Evolutionary conservation across 768 basidiomycete genomes (phyloP), one percentile per base, ranked within the genome.

Genomic region (Kwoniella sp.): DNA sequence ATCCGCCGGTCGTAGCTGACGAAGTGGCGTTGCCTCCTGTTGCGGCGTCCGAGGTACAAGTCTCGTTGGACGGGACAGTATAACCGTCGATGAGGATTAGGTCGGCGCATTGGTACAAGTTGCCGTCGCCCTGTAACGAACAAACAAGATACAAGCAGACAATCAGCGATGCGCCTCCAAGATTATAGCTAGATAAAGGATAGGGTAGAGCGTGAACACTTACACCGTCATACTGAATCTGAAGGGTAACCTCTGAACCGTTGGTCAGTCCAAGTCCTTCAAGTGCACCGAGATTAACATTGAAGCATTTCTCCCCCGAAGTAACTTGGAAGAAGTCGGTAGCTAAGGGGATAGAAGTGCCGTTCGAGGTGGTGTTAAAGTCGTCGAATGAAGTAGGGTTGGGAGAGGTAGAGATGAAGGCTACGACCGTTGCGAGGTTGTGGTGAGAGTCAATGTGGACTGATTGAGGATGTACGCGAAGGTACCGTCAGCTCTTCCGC

Each of bases 71-170:
- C 0, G 86, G 83, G 30, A 86, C 80, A 19, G 82, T 83, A 66
- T 82, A 82, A 71, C 77, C 83, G 21, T 81, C 83, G 46, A 86
- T 84, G 30, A 94, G 81, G 21, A 87, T 87, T 69, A 93, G 77
- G 80, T 93, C 92, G 37, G 91, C 84, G 74, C 91, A 93, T 88
- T 92, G 72, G 80, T 83, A 91, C 8, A 93, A 83, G 27, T 73
- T 51, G 22, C 86, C 87, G 72, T 92, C 90, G 36, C 89, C 90
- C 44, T 74, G 54, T 36, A 33, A 21, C 19, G 33, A 5, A 33
- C 5, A 33, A 13, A 13, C 27, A 15, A 19, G 24, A 57, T 40
- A 29, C 9, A n/a, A 27, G 7, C 17, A 44, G 40, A 33, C 33
- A 33, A 6, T 6, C 33, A 13, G 33, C 13, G 33, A 33, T 33